These are phyloP conservation scores for Leucocoprinus birnbaumii DNA, from an alignment of 768 basidiomycete species.

Conservation along the genomic window DNA sequence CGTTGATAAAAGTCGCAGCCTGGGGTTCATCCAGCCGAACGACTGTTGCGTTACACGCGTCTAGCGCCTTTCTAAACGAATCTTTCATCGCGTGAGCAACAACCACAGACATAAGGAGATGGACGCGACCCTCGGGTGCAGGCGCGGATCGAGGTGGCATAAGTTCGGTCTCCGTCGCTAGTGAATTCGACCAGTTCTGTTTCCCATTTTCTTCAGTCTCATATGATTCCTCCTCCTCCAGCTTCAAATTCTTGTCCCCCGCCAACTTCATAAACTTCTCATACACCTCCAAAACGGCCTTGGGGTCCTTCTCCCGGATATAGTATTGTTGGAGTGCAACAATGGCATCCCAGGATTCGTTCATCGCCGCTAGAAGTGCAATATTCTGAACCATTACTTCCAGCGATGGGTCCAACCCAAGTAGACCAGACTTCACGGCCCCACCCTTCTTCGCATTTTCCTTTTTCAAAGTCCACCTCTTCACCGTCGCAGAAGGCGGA, in stretches of 20 bases:
- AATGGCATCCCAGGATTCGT: conserved; percentile 44
- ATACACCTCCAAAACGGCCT: conserved; percentile 44
- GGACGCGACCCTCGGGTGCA: conserved; percentile 26
- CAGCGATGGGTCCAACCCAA: neutral
- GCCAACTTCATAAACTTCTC: conserved; percentile 28
- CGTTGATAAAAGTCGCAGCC: neutral
- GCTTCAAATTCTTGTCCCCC: conserved; percentile 15
- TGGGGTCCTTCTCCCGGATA: conserved; percentile 37
- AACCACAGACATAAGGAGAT: conserved; percentile 49
- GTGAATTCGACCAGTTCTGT: conserved; percentile 5
- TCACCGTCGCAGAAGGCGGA: neutral
- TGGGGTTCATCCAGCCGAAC: conserved; percentile 24
- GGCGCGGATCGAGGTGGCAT: conserved; percentile 5
- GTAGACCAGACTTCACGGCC: too few relatives aligned
- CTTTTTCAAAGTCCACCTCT: neutral
- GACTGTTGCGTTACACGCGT: conserved; percentile 34
- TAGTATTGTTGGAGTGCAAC: conserved; percentile 45
- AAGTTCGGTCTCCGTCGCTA: conserved; percentile 20
- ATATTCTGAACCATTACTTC: conserved; percentile 36
- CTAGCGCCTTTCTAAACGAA: conserved; percentile 56
- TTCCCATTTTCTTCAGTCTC: conserved; percentile 5
- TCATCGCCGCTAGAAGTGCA: conserved; percentile 44
- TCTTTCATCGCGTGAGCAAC: conserved; percentile 59
- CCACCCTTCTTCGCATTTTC: neutral
- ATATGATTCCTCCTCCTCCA: neutral